Evolutionary conservation across 169 alveolate species (phyloP).

Genomic region (Babesia gibsoni): DNA sequence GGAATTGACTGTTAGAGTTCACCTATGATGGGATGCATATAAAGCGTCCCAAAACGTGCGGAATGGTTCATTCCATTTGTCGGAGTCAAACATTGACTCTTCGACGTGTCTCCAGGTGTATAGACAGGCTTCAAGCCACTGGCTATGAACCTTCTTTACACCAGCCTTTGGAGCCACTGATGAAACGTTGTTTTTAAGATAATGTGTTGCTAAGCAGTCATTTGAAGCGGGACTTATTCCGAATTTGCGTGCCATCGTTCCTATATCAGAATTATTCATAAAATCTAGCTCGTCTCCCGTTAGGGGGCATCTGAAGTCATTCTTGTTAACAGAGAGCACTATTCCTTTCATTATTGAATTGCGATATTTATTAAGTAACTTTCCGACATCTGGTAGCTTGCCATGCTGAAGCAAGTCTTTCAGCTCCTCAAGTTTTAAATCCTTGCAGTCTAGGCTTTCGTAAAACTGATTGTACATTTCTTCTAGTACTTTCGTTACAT

Average conservation of each 20-base stretch:
- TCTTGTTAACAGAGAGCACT: constrained; percentile 15
- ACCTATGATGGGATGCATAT: background rate
- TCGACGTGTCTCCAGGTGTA: constrained; percentile 39
- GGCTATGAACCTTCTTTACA: constrained; percentile 40
- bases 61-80: constrained; percentile 34
- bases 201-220: constrained; percentile 9
- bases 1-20: background rate
- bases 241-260: constrained; percentile 13
- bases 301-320: constrained; percentile 30
- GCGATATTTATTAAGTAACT: constrained; percentile 9
- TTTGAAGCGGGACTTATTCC: constrained; percentile 1
- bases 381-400: constrained; percentile 44
- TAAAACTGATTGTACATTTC: constrained; percentile 32
- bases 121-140: constrained; percentile 59
- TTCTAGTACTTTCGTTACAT: background rate
- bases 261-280: constrained; percentile 32
- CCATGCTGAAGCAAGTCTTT: background rate
- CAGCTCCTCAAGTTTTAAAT: background rate
- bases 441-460: background rate
- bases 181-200: constrained; percentile 16
- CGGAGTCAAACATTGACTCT: constrained; percentile 39
- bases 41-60: constrained; percentile 61
- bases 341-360: constrained; percentile 7
- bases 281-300: constrained; percentile 25
- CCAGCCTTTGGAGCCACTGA: background rate